Conservation (phyloP, 139 green algal genomes). For the Volvox africanus region DNA sequence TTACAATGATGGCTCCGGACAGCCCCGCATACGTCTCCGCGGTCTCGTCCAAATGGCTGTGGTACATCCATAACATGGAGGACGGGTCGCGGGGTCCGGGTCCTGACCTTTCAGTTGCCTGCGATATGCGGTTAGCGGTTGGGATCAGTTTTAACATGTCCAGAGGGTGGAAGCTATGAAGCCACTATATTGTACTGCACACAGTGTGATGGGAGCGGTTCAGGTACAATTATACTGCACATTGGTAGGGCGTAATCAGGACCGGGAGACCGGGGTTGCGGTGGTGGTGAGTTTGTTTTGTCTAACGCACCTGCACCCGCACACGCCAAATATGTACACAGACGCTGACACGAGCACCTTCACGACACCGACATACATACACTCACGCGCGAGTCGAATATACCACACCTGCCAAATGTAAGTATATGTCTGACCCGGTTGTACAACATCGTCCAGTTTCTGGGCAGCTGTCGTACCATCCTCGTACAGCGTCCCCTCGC, state of each 20-base stretch:
- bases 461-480: constrained; percentile 62
- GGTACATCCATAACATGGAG: constrained; percentile 81
- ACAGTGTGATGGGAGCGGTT: too few relatives aligned
- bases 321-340: too few relatives aligned
- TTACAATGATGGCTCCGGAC: constrained; percentile 74
- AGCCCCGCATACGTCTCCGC: constrained; percentile 76
- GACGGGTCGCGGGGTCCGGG: constrained; percentile 72
- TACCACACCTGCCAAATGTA: constrained; percentile 69
- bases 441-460: constrained; percentile 55
- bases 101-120: constrained; percentile 73
- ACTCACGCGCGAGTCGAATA: too few relatives aligned
- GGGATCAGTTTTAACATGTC: too few relatives aligned
- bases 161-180: too few relatives aligned
- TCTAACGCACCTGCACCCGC: too few relatives aligned
- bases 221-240: too few relatives aligned
- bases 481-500: constrained; percentile 77
- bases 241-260: too few relatives aligned
- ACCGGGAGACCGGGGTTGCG: not conserved
- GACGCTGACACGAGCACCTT: too few relatives aligned
- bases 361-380: too few relatives aligned
- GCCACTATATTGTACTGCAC: too few relatives aligned
- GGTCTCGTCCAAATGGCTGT: constrained; percentile 56
- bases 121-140: not conserved
- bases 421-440: constrained; percentile 38
- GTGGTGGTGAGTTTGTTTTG: too few relatives aligned